Conservation (phyloP, 768 basidiomycete genomes). For the Psilocybe azurescens region DNA sequence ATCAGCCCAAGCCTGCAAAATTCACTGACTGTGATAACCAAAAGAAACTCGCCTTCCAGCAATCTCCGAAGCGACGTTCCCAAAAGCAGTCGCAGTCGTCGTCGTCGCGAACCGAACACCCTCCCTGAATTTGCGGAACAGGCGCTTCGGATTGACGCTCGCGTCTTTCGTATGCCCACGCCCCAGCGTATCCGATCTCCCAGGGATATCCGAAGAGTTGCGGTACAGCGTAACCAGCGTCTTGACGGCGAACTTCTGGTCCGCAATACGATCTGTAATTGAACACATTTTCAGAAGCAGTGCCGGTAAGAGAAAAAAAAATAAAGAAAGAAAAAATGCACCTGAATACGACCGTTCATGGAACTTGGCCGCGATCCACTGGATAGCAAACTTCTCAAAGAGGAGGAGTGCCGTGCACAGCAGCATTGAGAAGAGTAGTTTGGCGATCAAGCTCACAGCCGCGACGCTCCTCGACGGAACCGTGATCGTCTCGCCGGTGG, state of each 20-base stretch:
- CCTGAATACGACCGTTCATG: slow-evolving; percentile 78
- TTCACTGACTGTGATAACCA: too few relatives aligned
- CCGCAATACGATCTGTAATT: slow-evolving; percentile 71
- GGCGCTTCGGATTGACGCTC: slow-evolving; percentile 57
- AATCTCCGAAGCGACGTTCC: slow-evolving; percentile 62
- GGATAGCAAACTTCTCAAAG: slow-evolving; percentile 86
- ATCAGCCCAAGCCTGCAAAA: too few relatives aligned
- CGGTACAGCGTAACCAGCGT: slow-evolving; percentile 78
- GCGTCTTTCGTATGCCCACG: slow-evolving; percentile 37
- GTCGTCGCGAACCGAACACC: slow-evolving; percentile 77
- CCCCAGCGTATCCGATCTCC: slow-evolving; percentile 67
- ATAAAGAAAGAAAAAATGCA: slow-evolving; percentile 26
- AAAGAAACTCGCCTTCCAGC: slow-evolving; percentile 45
- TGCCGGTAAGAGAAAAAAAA: slow-evolving; percentile 5
- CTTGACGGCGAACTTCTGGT: slow-evolving; percentile 81
- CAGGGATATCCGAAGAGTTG: slow-evolving; percentile 75
- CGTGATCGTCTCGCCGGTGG: not conserved
- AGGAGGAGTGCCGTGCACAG: slow-evolving; percentile 73
- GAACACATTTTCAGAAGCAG: not conserved
- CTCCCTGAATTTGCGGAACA: slow-evolving; percentile 74
- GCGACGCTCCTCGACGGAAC: slow-evolving; percentile 30
- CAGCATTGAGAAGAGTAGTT: slow-evolving; percentile 75
- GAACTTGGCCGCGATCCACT: slow-evolving; percentile 84
- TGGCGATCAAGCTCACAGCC: slow-evolving; percentile 60
- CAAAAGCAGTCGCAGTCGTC: slow-evolving; percentile 77